Base-by-base conservation (phyloP, 2,329 filamentous ascomycete species). In the Monilinia aucupariae region DNA sequence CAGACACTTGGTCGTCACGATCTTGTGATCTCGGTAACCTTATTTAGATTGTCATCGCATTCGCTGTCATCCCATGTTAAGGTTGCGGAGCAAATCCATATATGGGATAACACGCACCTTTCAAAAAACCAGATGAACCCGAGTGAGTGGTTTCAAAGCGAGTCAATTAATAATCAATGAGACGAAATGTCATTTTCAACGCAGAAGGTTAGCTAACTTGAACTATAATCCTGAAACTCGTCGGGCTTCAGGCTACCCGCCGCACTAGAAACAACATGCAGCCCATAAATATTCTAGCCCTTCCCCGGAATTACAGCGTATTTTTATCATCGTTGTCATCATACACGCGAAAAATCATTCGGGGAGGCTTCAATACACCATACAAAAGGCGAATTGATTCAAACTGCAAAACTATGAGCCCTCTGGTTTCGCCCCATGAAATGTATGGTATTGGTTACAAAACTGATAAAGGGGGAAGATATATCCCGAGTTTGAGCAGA, bases 311-410 rank as follows among this genome's bases (percentile, higher is more conserved):
- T 39, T 22, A 15, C 15, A 22, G 49, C 49, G 34, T 58, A 58
- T 62, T 41, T 2, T 62, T 43, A 3, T 25, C 30, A 15, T 49
- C 12, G 2, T 37, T 22, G 27, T 48, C 27, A 32, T 30, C 3
- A 25, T 27, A 45, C 12, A 53, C 20, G 32, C 30, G 32, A 9
- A 9, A 5, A 9, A 17, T 30, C 2, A 59, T 52, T n/a, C 48
- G 41, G 54, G 30, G 17, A 43, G 27, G 12, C 1, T 39, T 43
- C n/a, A n/a, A n/a, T n/a, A n/a, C n/a, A n/a, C 39, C 10, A 3
- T 10, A 17, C 34, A 59, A 34, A 63, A 64, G 64, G 64, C 65
- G 55, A 61, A 66, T 51, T 56, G 39, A 63, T 59, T 48, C 53
- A 66, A 63, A 56, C 52, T 54, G 41, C 32, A 50, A 51, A 54